A percentile compares a stretch with the other conserved stretches of the same genome.
Evolutionary conservation across 257 asterid species (phyloP).

Genomic region (Nicotiana knightiana): DNA sequence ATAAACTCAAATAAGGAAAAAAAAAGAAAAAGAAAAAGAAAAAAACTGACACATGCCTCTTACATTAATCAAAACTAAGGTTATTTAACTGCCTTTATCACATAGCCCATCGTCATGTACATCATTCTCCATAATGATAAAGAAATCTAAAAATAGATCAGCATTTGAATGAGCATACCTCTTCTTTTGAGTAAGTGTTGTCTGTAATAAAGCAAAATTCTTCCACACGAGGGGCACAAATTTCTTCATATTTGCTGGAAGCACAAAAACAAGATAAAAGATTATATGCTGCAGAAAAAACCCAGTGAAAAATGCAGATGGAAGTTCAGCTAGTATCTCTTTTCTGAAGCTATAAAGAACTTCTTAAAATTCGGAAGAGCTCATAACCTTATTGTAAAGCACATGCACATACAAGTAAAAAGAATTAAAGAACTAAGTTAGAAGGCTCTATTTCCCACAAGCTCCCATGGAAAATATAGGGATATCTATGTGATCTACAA

Average conservation of each 20-base stretch:
- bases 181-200: conserved; percentile 80
- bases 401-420: not conserved
- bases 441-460: not conserved
- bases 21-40: not conserved
- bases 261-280: conserved; percentile 17
- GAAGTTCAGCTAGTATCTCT: not conserved
- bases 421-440: not conserved
- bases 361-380: not conserved
- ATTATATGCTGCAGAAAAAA: conserved; percentile 4
- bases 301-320: not conserved
- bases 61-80: not conserved
- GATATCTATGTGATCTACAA: not conserved
- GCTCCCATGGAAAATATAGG: not conserved
- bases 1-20: not conserved
- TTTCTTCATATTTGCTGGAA: conserved; percentile 91
- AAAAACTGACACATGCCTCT: not conserved
- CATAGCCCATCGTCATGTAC: not conserved
- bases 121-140: conserved; percentile 5
- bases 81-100: not conserved
- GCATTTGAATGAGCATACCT: conserved; percentile 38
- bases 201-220: conserved; percentile 94
- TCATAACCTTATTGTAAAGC: not conserved
- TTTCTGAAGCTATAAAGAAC: not conserved
- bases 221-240: conserved; percentile 90
- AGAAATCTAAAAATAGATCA: conserved; percentile 3